Percentiles rank a stretch among this genome's conserved stretches.
Conservation (phyloP, 2,329 filamentous ascomycete genomes). For the Aspergillus felis region DNA sequence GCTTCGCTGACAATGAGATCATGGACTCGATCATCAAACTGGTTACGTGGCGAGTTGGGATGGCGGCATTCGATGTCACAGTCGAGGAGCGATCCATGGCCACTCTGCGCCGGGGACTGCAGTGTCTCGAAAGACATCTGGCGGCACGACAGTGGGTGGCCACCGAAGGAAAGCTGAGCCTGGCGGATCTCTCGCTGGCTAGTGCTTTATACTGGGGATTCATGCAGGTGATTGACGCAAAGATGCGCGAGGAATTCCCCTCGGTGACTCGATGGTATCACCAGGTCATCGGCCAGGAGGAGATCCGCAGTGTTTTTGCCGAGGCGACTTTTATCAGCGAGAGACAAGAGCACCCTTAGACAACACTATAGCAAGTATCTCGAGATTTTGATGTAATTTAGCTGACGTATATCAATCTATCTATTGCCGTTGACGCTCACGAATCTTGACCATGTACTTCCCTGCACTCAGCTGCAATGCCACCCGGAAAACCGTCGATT, state of each 20-base stretch:
- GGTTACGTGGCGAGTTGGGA: constrained; percentile 18
- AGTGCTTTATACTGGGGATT: constrained; percentile 25
- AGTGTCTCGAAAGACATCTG: constrained; percentile 18
- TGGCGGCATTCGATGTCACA: constrained; percentile 17
- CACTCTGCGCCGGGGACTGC: constrained; percentile 20
- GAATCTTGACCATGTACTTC: background rate
- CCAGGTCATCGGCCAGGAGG: constrained; percentile 10
- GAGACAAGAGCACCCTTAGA: constrained; percentile 14
- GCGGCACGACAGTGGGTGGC: constrained; percentile 21
- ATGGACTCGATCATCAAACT: constrained; percentile 15
- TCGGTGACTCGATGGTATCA: constrained; percentile 23
- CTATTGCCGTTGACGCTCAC: background rate
- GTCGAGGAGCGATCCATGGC: constrained; percentile 14
- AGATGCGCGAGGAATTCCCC: constrained; percentile 26
- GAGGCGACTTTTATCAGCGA: constrained; percentile 21
- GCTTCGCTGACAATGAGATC: constrained; percentile 36
- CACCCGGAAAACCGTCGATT: background rate
- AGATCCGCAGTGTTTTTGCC: constrained; percentile 26
- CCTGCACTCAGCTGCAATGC: background rate
- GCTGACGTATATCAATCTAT: background rate
- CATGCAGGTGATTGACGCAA: constrained; percentile 18
- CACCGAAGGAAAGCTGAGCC: constrained; percentile 19
- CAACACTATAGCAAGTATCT: too few species aligned
- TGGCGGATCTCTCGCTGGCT: constrained; percentile 27
- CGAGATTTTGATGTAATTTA: background rate